phyloP scores from a whole-genome alignment of 148 eudicot genomes.

The Mesembryanthemum crystallinum region DNA sequence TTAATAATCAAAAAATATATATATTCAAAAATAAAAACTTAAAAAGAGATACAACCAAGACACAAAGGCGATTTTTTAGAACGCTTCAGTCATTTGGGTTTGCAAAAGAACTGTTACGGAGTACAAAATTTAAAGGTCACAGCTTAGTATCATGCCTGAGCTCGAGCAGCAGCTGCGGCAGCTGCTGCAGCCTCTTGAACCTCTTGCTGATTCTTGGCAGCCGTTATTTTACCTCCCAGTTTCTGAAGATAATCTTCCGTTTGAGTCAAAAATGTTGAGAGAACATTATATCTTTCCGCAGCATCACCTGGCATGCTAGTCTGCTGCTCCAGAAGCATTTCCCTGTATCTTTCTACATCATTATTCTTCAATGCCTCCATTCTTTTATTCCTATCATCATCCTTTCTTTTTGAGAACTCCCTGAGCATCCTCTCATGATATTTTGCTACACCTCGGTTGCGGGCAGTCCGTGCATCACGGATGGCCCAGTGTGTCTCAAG shows the following conservation, averaged over 20 bases:
- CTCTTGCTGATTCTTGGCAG: slow-evolving; percentile 94
- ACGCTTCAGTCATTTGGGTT: not conserved
- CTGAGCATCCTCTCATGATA: slow-evolving; percentile 95
- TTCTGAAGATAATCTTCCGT: slow-evolving; percentile 97
- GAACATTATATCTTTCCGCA: slow-evolving; percentile 89
- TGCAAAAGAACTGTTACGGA: slow-evolving; percentile 3
- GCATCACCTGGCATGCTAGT: slow-evolving; percentile 93
- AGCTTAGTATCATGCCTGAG: slow-evolving; percentile 56
- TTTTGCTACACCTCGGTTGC: slow-evolving; percentile 93
- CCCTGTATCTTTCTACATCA: slow-evolving; percentile 95
- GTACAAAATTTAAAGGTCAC: not conserved
- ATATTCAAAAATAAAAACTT: not conserved
- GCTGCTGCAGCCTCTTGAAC: slow-evolving; percentile 93
- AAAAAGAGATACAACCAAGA: not conserved
- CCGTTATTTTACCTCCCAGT: slow-evolving; percentile 92
- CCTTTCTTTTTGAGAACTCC: slow-evolving; percentile 95
- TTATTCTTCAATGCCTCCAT: slow-evolving; percentile 99
- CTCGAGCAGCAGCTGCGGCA: slow-evolving; percentile 82
- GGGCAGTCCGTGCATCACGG: slow-evolving; percentile 96
- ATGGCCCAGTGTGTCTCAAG: slow-evolving; percentile 95
- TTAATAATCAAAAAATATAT: slow-evolving; percentile 2
- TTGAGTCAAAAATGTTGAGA: slow-evolving; percentile 88
- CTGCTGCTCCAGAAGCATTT: slow-evolving; percentile 97
- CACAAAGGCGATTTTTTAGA: not conserved
- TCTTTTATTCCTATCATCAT: slow-evolving; percentile 78